Evolutionary conservation across 75 land plant species (phyloP).

Genomic region (Selaginella tamariscina): DNA sequence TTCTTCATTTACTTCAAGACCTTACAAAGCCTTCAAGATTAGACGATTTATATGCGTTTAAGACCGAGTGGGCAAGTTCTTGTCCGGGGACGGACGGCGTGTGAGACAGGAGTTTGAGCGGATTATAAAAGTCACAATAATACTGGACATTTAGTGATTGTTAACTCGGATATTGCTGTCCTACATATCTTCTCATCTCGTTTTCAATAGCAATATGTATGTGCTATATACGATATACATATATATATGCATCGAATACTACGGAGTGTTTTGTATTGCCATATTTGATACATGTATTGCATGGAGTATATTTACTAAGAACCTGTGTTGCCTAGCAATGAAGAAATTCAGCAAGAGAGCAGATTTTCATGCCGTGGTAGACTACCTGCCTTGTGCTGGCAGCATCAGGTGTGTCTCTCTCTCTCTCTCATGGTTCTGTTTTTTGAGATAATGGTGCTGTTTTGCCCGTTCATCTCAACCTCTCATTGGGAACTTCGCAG

Average conservation of each 20-base stretch:
- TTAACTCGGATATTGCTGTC: slow-evolving; percentile 52
- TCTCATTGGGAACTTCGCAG: slow-evolving; percentile 78
- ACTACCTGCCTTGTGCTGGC: slow-evolving; percentile 82
- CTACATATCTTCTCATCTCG: no score
- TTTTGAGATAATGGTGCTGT: slow-evolving; percentile 78
- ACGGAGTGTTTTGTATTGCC: slow-evolving; percentile 68
- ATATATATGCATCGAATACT: slow-evolving; percentile 75
- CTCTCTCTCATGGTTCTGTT: neutral
- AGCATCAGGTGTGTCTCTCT: slow-evolving; percentile 34
- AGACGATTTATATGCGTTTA: slow-evolving; percentile 79
- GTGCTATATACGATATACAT: no score
- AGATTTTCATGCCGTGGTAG: slow-evolving; percentile 70
- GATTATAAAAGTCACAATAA: slow-evolving; percentile 39
- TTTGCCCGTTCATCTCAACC: slow-evolving; percentile 97
- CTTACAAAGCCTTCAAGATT: slow-evolving; percentile 50
- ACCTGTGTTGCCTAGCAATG: slow-evolving; percentile 42
- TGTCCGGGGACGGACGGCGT: slow-evolving; percentile 31
- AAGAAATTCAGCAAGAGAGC: slow-evolving; percentile 72
- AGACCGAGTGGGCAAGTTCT: slow-evolving; percentile 34
- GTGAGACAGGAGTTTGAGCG: slow-evolving; percentile 62
- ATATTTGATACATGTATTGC: neutral
- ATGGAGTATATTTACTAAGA: neutral
- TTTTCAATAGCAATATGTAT: no score
- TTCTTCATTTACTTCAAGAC: slow-evolving; percentile 49
- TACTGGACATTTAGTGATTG: slow-evolving; percentile 68